These are phyloP conservation scores for Perkinsus marinus DNA, from an alignment of 169 alveolate genomes.

Conservation along the genomic window DNA sequence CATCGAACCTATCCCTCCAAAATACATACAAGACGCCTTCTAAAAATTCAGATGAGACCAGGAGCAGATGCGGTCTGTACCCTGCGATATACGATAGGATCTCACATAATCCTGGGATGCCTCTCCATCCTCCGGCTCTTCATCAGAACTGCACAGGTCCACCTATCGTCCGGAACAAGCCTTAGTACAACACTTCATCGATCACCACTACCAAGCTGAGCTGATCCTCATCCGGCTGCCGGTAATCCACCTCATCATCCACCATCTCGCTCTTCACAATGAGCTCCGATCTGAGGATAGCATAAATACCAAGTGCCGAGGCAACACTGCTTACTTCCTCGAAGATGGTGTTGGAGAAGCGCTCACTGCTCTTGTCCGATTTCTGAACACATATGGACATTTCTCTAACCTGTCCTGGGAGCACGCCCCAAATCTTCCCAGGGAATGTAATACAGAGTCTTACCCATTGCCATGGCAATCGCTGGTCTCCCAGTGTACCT, in stretches of 20 bases:
- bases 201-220: not conserved
- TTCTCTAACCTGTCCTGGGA: too few species aligned
- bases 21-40: too few species aligned
- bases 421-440: too few species aligned
- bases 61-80: too few species aligned
- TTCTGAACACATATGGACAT: too few species aligned
- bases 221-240: not conserved
- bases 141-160: not conserved
- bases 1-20: too few species aligned
- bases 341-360: not conserved
- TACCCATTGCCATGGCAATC: not conserved
- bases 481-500: not conserved
- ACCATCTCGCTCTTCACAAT: not conserved
- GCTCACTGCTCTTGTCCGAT: too few species aligned
- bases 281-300: not conserved
- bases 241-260: not conserved
- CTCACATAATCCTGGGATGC: too few species aligned
- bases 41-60: too few species aligned
- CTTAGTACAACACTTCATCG: not conserved
- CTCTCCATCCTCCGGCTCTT: not conserved
- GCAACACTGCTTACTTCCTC: not conserved
- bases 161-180: not conserved
- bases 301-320: not conserved
- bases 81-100: too few species aligned
- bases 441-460: too few species aligned